Evolutionary conservation across 139 green algal species (phyloP).

Genomic region (Marvania coccoides): DNA sequence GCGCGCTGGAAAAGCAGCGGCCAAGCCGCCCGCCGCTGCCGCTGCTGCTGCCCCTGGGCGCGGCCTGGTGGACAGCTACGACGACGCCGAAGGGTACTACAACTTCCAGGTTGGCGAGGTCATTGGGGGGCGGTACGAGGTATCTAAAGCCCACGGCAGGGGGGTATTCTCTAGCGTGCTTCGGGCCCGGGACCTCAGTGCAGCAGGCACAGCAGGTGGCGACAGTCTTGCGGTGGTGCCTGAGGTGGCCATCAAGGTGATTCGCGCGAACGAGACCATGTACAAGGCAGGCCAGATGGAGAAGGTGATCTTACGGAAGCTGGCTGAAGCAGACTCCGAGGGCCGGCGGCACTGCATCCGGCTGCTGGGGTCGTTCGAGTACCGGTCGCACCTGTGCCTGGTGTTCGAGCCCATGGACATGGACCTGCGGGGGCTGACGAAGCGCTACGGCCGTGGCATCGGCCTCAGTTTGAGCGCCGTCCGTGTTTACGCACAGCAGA

Average conservation of each 20-base stretch:
- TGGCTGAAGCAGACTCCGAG: conserved; percentile 74
- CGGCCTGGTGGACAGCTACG: conserved; percentile 76
- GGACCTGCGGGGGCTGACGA: conserved; percentile 88
- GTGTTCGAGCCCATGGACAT: conserved; percentile 90
- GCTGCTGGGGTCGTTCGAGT: conserved; percentile 88
- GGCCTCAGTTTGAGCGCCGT: conserved; percentile 90
- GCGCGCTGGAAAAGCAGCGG: not conserved
- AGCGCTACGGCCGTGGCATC: conserved; percentile 93
- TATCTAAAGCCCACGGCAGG: conserved; percentile 64
- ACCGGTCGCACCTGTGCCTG: conserved; percentile 91
- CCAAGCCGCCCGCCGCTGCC: not conserved
- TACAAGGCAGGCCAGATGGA: conserved; percentile 66
- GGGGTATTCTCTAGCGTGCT: conserved; percentile 95
- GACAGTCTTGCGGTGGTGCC: not conserved
- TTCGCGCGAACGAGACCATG: conserved; percentile 81
- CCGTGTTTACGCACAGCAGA: conserved; percentile 81
- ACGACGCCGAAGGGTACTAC: conserved; percentile 96
- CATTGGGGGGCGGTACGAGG: conserved; percentile 72
- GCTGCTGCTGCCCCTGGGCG: not conserved
- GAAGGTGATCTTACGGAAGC: conserved; percentile 71
- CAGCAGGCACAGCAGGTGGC: not conserved
- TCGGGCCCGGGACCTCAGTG: conserved; percentile 63
- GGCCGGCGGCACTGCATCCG: conserved; percentile 82
- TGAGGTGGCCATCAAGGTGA: conserved; percentile 87
- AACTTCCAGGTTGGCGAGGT: conserved; percentile 90